These are phyloP conservation scores for Penicillium sp. DNA, from an alignment of 2,329 filamentous ascomycete species.

Conservation along the genomic window DNA sequence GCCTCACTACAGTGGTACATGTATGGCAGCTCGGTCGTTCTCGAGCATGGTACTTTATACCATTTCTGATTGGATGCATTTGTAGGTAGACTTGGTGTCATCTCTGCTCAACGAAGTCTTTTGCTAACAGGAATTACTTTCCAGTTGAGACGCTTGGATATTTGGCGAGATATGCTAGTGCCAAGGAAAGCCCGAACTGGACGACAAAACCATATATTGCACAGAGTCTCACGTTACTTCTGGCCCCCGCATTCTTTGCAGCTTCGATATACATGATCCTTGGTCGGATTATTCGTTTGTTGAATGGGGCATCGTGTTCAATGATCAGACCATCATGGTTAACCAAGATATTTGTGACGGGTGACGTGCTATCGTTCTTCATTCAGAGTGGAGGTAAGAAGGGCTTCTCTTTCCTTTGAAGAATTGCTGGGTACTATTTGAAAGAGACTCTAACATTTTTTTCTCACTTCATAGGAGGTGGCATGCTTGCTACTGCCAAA, in stretches of 20 bases:
- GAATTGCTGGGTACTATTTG: neutral
- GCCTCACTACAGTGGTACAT: slow-evolving; percentile 14
- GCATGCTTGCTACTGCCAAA: slow-evolving; percentile 16
- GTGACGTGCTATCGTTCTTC: slow-evolving; percentile 27
- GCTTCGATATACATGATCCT: slow-evolving; percentile 29
- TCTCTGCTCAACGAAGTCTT: neutral
- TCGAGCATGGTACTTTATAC: slow-evolving; percentile 26
- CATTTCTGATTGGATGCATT: slow-evolving; percentile 45
- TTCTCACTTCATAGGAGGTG: slow-evolving; percentile 10
- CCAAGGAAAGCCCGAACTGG: slow-evolving; percentile 21
- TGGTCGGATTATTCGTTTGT: slow-evolving; percentile 19
- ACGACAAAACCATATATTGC: slow-evolving; percentile 21
- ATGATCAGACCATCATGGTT: slow-evolving; percentile 23
- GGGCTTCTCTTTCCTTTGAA: neutral
- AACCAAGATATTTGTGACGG: slow-evolving; percentile 30
- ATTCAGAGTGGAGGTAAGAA: slow-evolving; percentile 26
- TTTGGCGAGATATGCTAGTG: slow-evolving; percentile 13
- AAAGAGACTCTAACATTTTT: neutral
- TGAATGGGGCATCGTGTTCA: slow-evolving; percentile 18
- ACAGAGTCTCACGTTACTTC: slow-evolving; percentile 21
- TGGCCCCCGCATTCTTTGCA: slow-evolving; percentile 25
- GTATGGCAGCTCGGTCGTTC: slow-evolving; percentile 16
- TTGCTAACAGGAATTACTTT: neutral
- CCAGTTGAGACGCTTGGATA: slow-evolving; percentile 19
- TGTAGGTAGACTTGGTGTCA: slow-evolving; percentile 12